phyloP scores from a whole-genome alignment of 306 rosid genomes.

The Cicer cuneatum region DNA sequence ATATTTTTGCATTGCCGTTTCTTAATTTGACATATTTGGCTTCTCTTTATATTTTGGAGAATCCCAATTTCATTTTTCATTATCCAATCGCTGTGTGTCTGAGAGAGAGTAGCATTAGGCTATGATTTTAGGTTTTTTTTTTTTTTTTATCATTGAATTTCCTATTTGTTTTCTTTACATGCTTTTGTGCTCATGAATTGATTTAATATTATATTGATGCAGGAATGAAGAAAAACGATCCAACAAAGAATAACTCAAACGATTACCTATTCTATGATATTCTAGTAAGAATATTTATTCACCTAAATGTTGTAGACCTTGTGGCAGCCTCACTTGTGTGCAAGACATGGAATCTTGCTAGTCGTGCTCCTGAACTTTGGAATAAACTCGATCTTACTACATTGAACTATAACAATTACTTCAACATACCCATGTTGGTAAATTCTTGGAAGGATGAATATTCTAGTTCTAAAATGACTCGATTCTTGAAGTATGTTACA shows the following conservation, averaged over 20 bases:
- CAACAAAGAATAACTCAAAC: no score
- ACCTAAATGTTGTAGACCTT: constrained; percentile 42
- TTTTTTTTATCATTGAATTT: no score
- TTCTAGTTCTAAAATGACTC: not conserved
- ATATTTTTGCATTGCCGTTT: no score
- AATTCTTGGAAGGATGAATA: not conserved
- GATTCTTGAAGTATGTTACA: constrained; percentile 29
- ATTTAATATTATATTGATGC: no score
- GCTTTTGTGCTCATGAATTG: no score
- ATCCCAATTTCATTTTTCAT: no score
- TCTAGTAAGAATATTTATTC: constrained; percentile 38
- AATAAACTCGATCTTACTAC: constrained; percentile 16
- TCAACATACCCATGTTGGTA: not conserved
- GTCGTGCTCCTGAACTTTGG: constrained; percentile 40
- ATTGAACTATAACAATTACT: not conserved
- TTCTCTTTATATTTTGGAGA: no score
- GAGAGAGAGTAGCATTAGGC: no score
- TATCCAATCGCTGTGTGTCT: no score
- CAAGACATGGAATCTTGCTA: constrained; percentile 2
- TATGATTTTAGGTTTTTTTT: no score
- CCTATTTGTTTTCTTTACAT: no score
- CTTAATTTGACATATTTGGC: no score
- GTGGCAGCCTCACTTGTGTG: constrained; percentile 31
- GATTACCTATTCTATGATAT: constrained; percentile 7
- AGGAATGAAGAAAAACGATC: not conserved